Conservation (phyloP, 1,284 basidiomycete genomes). For the Anthracocystis walkeri region DNA sequence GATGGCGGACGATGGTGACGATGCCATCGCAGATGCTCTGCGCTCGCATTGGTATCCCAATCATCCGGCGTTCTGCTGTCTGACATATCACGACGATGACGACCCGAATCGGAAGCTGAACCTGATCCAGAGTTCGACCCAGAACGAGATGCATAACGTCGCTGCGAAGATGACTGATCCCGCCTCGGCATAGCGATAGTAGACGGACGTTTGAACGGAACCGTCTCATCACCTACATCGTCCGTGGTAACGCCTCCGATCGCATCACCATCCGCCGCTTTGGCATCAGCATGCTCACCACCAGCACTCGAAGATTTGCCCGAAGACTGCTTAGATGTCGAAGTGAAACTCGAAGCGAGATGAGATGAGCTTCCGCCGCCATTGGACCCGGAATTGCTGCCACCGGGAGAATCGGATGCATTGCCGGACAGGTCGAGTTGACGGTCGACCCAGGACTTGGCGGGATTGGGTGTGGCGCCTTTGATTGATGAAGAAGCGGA, state of each 20-base stretch:
- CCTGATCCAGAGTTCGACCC: conserved; percentile 27
- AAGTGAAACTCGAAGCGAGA: conserved; percentile 43
- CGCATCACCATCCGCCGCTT: conserved; percentile 19
- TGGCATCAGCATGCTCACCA: conserved; percentile 25
- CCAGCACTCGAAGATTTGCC: conserved; percentile 35
- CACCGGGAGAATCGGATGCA: conserved; percentile 36
- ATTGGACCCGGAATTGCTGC: conserved; percentile 44
- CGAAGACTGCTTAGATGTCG: conserved; percentile 36
- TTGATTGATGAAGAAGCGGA: conserved; percentile 9
- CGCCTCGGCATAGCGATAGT: conserved; percentile 22
- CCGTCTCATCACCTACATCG: conserved; percentile 21
- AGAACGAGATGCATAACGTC: conserved; percentile 15
- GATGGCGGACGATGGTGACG: conserved; percentile 51
- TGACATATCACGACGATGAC: conserved; percentile 8
- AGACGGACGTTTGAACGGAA: conserved; percentile 24
- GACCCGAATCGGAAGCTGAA: conserved; percentile 25
- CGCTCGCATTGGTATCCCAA: conserved; percentile 30
- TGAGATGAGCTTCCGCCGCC: conserved; percentile 36
- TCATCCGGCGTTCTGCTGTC: conserved; percentile 37
- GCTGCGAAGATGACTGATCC: conserved; percentile 5
- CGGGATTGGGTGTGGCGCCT: conserved; percentile 12
- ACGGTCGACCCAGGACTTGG: conserved; percentile 43
- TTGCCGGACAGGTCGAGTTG: conserved; percentile 38
- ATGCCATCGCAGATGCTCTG: conserved; percentile 58
- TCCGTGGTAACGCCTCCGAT: conserved; percentile 26